phyloP scores from a whole-genome alignment of 164 flowering plant genomes.

The Sextonia rubra region DNA sequence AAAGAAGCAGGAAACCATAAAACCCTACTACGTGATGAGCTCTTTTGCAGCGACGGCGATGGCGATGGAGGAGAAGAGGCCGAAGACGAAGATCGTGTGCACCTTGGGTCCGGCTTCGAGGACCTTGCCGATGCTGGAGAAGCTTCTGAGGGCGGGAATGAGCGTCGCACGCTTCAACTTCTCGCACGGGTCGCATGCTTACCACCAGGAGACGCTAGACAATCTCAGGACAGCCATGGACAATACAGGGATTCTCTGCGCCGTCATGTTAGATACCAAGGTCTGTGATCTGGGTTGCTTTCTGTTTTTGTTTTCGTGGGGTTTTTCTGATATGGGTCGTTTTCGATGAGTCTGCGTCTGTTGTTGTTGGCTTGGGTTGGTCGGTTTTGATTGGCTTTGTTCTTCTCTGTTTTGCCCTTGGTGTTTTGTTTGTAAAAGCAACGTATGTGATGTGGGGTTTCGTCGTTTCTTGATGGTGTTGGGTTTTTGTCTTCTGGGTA shows the following conservation, averaged over 20 bases:
- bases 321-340: neutral
- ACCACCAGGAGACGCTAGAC: constrained; percentile 61
- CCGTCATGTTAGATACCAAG: constrained; percentile 84
- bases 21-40: no score
- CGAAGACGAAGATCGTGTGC: constrained; percentile 85
- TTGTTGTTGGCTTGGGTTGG: neutral
- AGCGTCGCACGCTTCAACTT: constrained; percentile 87
- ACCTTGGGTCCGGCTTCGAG: constrained; percentile 79
- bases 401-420: neutral
- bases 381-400: no score
- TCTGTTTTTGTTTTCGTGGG: neutral
- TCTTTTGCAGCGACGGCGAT: neutral
- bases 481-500: neutral
- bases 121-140: constrained; percentile 66
- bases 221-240: constrained; percentile 64
- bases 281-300: constrained; percentile 12
- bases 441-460: neutral
- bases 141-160: constrained; percentile 73
- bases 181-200: constrained; percentile 77
- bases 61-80: constrained; percentile 38
- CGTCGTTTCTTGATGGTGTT: neutral
- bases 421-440: neutral
- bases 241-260: constrained; percentile 69
- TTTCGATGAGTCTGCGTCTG: neutral
- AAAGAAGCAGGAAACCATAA: no score